A percentile compares a stretch with the other conserved stretches of the same genome.
These are phyloP conservation scores for Boechera stricta DNA, from an alignment of 345 rosid genomes.

Conservation along the genomic window DNA sequence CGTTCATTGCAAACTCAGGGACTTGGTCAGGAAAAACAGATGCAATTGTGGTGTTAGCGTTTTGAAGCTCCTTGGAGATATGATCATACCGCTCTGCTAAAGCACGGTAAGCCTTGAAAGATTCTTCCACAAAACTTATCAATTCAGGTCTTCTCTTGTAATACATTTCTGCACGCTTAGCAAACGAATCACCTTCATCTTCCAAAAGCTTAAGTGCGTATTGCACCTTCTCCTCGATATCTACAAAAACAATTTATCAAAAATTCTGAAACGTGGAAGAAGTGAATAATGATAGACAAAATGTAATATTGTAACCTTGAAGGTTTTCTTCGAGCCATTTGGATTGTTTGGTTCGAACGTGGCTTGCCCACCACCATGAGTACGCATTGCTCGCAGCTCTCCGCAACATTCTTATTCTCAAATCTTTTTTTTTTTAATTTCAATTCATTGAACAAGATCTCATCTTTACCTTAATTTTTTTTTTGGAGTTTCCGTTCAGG, in stretches of 20 bases:
- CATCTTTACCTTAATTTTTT: background rate
- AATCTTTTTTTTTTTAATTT: background rate
- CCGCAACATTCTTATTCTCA: slow-evolving; percentile 62
- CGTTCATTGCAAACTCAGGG: slow-evolving; percentile 68
- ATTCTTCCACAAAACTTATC: slow-evolving; percentile 80
- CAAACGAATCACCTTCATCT: slow-evolving; percentile 97
- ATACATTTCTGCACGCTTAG: slow-evolving; percentile 96
- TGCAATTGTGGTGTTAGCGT: slow-evolving; percentile 90
- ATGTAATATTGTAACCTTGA: slow-evolving; percentile 57
- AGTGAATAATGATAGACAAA: background rate
- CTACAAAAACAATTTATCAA: slow-evolving; percentile 37
- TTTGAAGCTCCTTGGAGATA: slow-evolving; percentile 92
- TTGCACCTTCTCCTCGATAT: slow-evolving; percentile 85
- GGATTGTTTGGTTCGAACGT: slow-evolving; percentile 95
- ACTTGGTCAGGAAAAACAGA: slow-evolving; percentile 90
- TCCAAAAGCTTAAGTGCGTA: slow-evolving; percentile 70
- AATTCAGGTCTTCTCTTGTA: slow-evolving; percentile 92
- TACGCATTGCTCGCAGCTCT: slow-evolving; percentile 97
- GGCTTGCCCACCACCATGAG: slow-evolving; percentile 99
- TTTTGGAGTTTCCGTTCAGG: background rate
- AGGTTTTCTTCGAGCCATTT: slow-evolving; percentile 99
- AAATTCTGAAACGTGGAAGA: background rate
- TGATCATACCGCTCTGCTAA: slow-evolving; percentile 91
- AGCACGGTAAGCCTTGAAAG: slow-evolving; percentile 81
- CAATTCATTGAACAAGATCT: slow-evolving; percentile 10